Base-by-base conservation (phyloP, 139 green algal genomes). In the Gonium pectorale region DNA sequence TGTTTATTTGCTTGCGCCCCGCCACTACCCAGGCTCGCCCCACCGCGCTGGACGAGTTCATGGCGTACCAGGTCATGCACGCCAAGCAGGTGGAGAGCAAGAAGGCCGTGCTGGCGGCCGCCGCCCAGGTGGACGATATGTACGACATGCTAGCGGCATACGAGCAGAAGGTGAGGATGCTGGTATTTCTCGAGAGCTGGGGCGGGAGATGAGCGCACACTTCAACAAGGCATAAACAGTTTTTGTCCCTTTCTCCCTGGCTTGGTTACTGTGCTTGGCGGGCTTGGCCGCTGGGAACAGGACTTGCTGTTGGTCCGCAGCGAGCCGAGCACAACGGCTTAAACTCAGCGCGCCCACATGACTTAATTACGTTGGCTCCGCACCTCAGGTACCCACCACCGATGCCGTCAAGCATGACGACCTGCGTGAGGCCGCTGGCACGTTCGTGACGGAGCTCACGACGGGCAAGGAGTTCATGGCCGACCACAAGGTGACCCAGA, bases 341-440 rank as follows among this genome's bases (percentile, higher is more conserved):
- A n/a, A n/a, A n/a, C n/a, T n/a, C n/a, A n/a, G n/a, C n/a, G n/a
- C n/a, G n/a, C n/a, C n/a, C n/a, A n/a, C n/a, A n/a, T n/a, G n/a
- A n/a, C n/a, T n/a, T n/a, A n/a, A n/a, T n/a, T n/a, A n/a, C n/a
- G n/a, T n/a, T n/a, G n/a, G n/a, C n/a, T n/a, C n/a, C n/a, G n/a
- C n/a, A n/a, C n/a, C n/a, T n/a, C 9, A 64, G 56, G 56, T 64
- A 15, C 19, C 19, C 7, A 94, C 86, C 35, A 72, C 75, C 9
- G 91, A 94, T 69, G 85, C 91, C 77, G 91, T 95, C 26, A 94
- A 95, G 89, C 91, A 95, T 67, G 95, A 98, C 79, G 94, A 97
- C 82, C 89, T 96, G 43, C 87, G 90, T 35, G 95, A 98, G 75
- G 86, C 69, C 27, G 87, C 62, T 24, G 51, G 37, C 31, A 69